Percentiles rank a stretch among this genome's conserved stretches.
Evolutionary conservation across 768 basidiomycete genomes (phyloP).

Genomic region (Gymnopilus junonius): DNA sequence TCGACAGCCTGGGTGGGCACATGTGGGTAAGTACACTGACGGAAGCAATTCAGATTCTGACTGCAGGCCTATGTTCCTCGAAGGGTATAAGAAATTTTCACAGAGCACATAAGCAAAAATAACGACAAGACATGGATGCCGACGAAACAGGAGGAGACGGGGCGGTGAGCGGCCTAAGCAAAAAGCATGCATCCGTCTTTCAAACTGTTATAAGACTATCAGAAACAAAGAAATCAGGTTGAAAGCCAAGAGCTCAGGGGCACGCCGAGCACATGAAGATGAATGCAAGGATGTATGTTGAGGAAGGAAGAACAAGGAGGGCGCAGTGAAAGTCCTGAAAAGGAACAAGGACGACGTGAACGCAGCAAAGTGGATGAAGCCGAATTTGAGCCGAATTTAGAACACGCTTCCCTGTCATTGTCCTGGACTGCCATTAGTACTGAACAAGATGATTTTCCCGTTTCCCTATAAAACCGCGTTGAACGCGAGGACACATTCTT

Average conservation of each 20-base stretch:
- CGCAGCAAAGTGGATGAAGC: slow-evolving; percentile 19
- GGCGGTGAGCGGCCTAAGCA: background rate
- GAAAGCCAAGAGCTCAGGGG: background rate
- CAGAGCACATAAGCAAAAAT: background rate
- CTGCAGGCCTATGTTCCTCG: background rate
- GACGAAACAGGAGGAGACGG: background rate
- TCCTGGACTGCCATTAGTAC: slow-evolving; percentile 2
- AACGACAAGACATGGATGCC: background rate
- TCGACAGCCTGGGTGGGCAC: background rate
- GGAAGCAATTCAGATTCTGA: background rate
- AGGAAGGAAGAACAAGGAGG: slow-evolving; percentile 6
- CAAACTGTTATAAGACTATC: background rate
- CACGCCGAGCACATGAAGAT: background rate
- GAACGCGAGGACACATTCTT: slow-evolving; percentile 4
- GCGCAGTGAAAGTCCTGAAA: slow-evolving; percentile 15
- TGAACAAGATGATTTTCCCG: slow-evolving; percentile 6
- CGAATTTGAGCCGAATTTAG: slow-evolving; percentile 22
- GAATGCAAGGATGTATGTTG: background rate
- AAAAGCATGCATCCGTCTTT: background rate
- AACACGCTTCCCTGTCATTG: slow-evolving; percentile 19
- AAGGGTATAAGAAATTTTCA: background rate
- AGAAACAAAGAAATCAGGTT: background rate
- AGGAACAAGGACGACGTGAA: slow-evolving; percentile 23
- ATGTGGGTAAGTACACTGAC: background rate
- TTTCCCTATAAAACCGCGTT: slow-evolving; percentile 19